These are phyloP conservation scores for Trichoderma guizhouense DNA, from an alignment of 2,329 filamentous ascomycete genomes.

Conservation along the genomic window DNA sequence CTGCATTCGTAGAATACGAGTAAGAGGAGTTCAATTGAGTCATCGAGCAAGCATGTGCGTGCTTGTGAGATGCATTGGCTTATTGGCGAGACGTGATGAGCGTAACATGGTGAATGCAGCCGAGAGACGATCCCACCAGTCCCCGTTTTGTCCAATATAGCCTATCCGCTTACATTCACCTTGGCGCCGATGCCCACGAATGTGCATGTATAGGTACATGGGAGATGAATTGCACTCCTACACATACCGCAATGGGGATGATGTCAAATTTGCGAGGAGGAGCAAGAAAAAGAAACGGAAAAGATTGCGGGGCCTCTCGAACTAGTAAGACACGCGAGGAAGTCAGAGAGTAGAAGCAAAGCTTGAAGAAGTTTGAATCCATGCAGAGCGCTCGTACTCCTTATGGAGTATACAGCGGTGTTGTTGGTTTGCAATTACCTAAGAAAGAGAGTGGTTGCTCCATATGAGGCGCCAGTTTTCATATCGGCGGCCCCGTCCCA, in stretches of 20 bases:
- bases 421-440: not conserved
- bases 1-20: not conserved
- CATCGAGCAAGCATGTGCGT: not conserved
- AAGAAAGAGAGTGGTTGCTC: not conserved
- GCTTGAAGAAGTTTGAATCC: not conserved
- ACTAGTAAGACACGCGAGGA: not conserved
- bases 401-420: not conserved
- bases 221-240: not conserved
- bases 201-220: not conserved
- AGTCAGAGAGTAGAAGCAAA: not conserved
- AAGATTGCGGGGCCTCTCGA: not conserved
- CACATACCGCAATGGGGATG: not conserved
- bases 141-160: not conserved
- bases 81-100: not conserved
- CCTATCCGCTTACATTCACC: not conserved
- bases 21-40: not conserved
- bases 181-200: not conserved
- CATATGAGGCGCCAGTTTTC: constrained; percentile 7
- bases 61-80: not conserved
- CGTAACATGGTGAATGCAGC: not conserved
- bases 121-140: not conserved
- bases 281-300: constrained; percentile 16
- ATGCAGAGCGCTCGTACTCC: not conserved
- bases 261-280: not conserved
- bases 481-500: constrained; percentile 6